Conservation (phyloP, 1,139 yeast species). For the Sugiyamaella grinbergsii region DNA sequence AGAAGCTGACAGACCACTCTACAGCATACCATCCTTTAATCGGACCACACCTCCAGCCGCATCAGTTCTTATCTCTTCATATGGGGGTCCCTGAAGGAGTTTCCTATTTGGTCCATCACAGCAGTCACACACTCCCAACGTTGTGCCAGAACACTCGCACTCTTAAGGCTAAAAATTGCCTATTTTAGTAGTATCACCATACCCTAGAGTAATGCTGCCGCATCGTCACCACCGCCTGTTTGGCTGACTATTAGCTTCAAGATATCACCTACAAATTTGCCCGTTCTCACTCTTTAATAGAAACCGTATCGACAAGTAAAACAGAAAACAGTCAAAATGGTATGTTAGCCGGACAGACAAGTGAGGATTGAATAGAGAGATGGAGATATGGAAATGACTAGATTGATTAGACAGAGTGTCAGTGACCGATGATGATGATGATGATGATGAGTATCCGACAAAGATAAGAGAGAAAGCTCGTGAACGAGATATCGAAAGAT, state of each 20-base stretch:
- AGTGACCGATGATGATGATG: not conserved
- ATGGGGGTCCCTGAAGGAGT: too few species aligned
- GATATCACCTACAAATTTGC: slow-evolving; percentile 14
- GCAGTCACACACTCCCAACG: not conserved
- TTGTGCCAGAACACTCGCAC: slow-evolving; percentile 8
- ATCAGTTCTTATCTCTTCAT: too few species aligned
- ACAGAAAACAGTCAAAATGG: slow-evolving; percentile 21
- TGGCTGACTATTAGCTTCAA: slow-evolving; percentile 1
- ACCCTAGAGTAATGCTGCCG: slow-evolving; percentile 2
- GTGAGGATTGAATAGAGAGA: not conserved
- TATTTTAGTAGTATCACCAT: not conserved
- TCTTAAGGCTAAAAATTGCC: slow-evolving; percentile 8
- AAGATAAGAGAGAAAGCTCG: not conserved
- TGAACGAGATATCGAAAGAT: too few species aligned
- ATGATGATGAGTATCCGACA: not conserved
- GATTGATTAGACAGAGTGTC: not conserved
- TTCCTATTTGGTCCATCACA: not conserved
- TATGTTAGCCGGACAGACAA: slow-evolving; percentile 16
- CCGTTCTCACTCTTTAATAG: slow-evolving; percentile 16
- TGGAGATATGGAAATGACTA: not conserved
- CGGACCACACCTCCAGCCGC: too few species aligned
- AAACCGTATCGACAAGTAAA: slow-evolving; percentile 15
- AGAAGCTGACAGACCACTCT: too few species aligned
- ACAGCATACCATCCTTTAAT: too few species aligned
- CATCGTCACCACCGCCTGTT: not conserved